Conservation (phyloP, 345 rosid species). For the Lumnitzera racemosa region DNA sequence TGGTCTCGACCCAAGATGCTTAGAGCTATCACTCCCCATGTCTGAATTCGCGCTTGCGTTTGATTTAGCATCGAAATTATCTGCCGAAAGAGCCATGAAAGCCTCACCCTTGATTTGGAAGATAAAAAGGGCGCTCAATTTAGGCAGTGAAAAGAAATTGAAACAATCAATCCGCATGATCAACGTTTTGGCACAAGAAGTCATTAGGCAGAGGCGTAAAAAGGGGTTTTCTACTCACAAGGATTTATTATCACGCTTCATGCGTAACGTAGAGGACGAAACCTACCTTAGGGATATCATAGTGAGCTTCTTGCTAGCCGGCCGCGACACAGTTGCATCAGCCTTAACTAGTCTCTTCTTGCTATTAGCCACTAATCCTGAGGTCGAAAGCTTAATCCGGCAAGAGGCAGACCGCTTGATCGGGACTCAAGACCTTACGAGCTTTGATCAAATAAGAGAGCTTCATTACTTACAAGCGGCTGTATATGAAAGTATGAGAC, state of each 20-base stretch:
- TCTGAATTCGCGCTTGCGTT: constrained; percentile 52
- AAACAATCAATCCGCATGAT: constrained; percentile 36
- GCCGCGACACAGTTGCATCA: constrained; percentile 55
- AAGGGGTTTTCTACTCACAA: constrained; percentile 23
- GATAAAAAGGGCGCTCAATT: constrained; percentile 42
- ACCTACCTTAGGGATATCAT: constrained; percentile 53
- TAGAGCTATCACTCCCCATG: constrained; percentile 42
- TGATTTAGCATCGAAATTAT: constrained; percentile 51
- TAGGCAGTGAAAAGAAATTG: constrained; percentile 57
- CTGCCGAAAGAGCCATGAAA: constrained; percentile 57
- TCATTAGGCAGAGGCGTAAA: constrained; percentile 37
- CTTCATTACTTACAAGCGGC: constrained; percentile 43
- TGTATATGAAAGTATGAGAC: constrained; percentile 40
- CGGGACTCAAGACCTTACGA: constrained; percentile 17
- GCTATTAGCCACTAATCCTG: constrained; percentile 35
- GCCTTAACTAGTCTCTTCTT: constrained; percentile 45
- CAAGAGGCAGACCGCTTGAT: constrained; percentile 32
- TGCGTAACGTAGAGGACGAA: constrained; percentile 36
- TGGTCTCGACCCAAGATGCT: constrained; percentile 60
- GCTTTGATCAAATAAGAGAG: constrained; percentile 26
- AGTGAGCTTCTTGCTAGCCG: constrained; percentile 55
- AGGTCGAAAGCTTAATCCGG: constrained; percentile 16
- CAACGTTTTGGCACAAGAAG: constrained; percentile 40
- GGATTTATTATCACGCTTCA: constrained; percentile 68
- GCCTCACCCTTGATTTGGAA: constrained; percentile 52